These are phyloP conservation scores for Psilocybe cubensis DNA, from an alignment of 768 basidiomycete species.

Conservation along the genomic window DNA sequence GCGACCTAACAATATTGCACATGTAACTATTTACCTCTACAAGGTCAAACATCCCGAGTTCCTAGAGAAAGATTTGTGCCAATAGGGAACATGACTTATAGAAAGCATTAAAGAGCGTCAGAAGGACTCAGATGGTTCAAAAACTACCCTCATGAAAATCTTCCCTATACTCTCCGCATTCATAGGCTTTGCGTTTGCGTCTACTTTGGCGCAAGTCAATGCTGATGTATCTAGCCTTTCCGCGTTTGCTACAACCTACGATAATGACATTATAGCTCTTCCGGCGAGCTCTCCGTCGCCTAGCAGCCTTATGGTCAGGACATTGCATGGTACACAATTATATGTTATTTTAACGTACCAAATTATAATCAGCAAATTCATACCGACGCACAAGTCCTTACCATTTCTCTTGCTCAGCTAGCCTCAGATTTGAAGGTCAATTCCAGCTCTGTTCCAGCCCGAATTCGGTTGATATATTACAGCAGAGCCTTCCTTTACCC, in stretches of 20 bases:
- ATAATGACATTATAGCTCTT: conserved; percentile 28
- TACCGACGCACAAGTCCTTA: conserved; percentile 21
- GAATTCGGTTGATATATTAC: neutral
- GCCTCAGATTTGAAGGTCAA: conserved; percentile 31
- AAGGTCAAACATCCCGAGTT: no score
- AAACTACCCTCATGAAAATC: neutral
- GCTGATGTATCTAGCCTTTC: conserved; percentile 28
- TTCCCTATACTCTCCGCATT: neutral
- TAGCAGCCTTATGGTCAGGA: conserved; percentile 26
- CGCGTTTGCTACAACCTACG: conserved; percentile 25
- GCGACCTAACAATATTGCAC: no score
- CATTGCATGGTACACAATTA: conserved; percentile 19
- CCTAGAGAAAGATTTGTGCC: no score
- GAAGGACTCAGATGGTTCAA: no score
- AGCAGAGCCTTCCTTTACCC: conserved; percentile 18
- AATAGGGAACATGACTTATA: no score
- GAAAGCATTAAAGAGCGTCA: no score
- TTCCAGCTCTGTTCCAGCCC: neutral
- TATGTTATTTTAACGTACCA: neutral
- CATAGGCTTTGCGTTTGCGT: conserved; percentile 7
- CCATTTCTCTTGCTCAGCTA: conserved; percentile 21
- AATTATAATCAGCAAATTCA: conserved; percentile 27
- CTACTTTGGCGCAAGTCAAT: conserved; percentile 25
- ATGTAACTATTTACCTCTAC: no score
- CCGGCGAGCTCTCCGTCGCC: conserved; percentile 30